phyloP scores from a whole-genome alignment of 202 grass and related monocot genomes.

The Carex arenaria region DNA sequence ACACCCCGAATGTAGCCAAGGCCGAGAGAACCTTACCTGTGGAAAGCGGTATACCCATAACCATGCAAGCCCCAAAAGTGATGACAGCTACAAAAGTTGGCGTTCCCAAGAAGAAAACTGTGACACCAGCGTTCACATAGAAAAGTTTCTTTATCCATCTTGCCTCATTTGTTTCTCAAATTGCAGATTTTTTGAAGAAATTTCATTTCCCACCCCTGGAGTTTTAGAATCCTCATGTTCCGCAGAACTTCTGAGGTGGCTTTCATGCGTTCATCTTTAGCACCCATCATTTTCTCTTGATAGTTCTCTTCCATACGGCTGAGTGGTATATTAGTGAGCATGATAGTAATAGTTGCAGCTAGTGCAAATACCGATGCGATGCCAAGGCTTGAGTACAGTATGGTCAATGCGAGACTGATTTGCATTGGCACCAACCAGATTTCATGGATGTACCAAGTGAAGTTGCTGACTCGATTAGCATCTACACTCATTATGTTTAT shows the following conservation, averaged over 20 bases:
- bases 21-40: constrained; percentile 80
- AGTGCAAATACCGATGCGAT: constrained; percentile 46
- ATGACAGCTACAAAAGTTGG: constrained; percentile 73
- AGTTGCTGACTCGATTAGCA: constrained; percentile 34
- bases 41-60: constrained; percentile 69
- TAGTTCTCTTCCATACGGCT: constrained; percentile 60
- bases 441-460: constrained; percentile 65
- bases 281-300: constrained; percentile 73
- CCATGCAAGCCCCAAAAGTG: constrained; percentile 59
- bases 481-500: constrained; percentile 86
- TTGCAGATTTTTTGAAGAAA: constrained; percentile 71
- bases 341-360: constrained; percentile 44
- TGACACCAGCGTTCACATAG: constrained; percentile 38
- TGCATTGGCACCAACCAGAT: constrained; percentile 64
- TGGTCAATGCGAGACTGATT: constrained; percentile 60
- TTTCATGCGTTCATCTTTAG: constrained; percentile 78
- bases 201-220: constrained; percentile 91
- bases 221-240: constrained; percentile 84
- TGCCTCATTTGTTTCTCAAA: constrained; percentile 48
- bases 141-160: constrained; percentile 68
- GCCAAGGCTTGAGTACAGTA: constrained; percentile 56
- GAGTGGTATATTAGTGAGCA: constrained; percentile 58
- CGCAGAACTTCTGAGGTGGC: constrained; percentile 63
- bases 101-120: constrained; percentile 43
- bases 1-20: constrained; percentile 61